These are phyloP conservation scores for Polygonum aviculare DNA, from an alignment of 148 eudicot species.

Conservation along the genomic window DNA sequence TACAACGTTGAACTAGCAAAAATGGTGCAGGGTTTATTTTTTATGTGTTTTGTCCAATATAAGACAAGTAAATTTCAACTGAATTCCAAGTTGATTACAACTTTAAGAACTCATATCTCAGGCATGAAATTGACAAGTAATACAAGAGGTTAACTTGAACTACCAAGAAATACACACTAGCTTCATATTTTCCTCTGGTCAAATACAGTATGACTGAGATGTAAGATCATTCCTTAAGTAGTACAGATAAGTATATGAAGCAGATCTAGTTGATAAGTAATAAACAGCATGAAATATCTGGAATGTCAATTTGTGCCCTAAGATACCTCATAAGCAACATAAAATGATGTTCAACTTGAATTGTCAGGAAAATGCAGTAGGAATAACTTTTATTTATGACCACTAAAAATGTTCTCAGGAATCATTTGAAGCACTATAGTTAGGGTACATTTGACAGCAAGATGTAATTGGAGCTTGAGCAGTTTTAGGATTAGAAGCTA, in stretches of 20 bases:
- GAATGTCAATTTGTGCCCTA: neutral
- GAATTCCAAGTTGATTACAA: neutral
- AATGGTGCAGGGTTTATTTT: neutral
- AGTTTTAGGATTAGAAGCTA: too few relatives aligned
- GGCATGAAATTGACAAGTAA: neutral
- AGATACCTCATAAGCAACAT: neutral
- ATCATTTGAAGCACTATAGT: neutral
- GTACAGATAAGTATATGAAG: neutral
- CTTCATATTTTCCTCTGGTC: neutral
- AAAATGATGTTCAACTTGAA: neutral
- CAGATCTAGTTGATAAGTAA: neutral
- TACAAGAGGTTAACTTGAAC: neutral
- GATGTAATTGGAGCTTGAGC: too few relatives aligned
- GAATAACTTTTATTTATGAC: neutral
- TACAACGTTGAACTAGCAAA: neutral
- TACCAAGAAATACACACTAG: neutral
- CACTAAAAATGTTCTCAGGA: neutral
- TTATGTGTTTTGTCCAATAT: neutral
- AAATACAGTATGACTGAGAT: neutral
- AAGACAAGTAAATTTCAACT: neutral
- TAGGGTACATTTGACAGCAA: too few relatives aligned
- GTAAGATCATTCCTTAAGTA: neutral
- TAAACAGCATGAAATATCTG: neutral
- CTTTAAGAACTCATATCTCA: neutral
- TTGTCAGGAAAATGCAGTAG: neutral